Percentiles rank a stretch among this genome's conserved stretches.
phyloP scores from a whole-genome alignment of 2,329 filamentous ascomycete genomes.

The Diatrype stigma region DNA sequence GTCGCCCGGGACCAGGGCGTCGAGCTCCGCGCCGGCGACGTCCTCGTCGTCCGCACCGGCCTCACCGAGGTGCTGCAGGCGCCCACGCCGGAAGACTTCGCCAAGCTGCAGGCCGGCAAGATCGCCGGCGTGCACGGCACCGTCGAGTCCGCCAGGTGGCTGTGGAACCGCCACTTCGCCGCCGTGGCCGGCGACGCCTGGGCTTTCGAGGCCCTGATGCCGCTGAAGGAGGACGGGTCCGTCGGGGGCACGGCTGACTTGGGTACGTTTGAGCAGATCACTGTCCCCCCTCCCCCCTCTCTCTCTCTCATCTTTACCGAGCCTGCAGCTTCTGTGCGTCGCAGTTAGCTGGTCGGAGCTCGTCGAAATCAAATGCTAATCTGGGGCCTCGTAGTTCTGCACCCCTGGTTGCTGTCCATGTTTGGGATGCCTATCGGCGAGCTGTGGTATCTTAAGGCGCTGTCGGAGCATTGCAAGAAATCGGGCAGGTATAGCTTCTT shows the following conservation, averaged over 20 bases:
- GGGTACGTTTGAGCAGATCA: no score
- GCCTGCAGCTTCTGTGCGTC: no score
- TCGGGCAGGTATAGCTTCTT: slow-evolving; percentile 56
- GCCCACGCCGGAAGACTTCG: slow-evolving; percentile 32
- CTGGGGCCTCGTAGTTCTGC: slow-evolving; percentile 33
- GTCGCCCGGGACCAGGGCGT: slow-evolving; percentile 58
- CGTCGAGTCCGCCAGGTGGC: slow-evolving; percentile 56
- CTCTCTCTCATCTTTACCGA: no score
- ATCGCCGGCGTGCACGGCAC: slow-evolving; percentile 40
- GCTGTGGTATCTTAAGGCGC: slow-evolving; percentile 50
- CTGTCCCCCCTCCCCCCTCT: no score
- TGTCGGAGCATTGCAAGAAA: slow-evolving; percentile 49
- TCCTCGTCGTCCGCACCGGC: slow-evolving; percentile 62
- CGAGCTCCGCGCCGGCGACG: slow-evolving; percentile 61
- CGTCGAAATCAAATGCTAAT: neutral
- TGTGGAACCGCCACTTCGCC: slow-evolving; percentile 66
- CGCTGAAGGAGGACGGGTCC: slow-evolving; percentile 38
- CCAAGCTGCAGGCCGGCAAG: slow-evolving; percentile 25
- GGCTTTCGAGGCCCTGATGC: slow-evolving; percentile 61
- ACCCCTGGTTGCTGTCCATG: slow-evolving; percentile 43
- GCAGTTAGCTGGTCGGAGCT: no score
- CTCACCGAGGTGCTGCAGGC: slow-evolving; percentile 55
- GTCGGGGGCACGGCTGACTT: slow-evolving; percentile 28
- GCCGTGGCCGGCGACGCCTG: slow-evolving; percentile 61
- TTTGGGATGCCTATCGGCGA: slow-evolving; percentile 54